Conservation (phyloP, 495 filamentous ascomycete genomes). For the Immersiella caudata region DNA sequence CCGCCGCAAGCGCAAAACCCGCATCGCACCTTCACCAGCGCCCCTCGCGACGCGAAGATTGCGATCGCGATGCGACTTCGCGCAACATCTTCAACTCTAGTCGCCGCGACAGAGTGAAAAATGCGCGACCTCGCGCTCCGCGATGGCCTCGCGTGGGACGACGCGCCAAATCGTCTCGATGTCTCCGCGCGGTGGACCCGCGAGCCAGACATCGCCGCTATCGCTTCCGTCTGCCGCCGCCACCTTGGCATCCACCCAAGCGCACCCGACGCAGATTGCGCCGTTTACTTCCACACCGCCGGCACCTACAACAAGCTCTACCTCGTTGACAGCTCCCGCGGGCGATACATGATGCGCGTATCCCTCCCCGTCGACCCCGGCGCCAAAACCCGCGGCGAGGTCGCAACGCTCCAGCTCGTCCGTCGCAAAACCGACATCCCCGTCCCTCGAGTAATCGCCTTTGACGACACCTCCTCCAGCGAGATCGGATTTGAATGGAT, state of each 20-base stretch:
- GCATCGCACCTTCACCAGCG: neutral
- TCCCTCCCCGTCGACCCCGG: conserved; percentile 57
- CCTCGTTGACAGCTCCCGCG: conserved; percentile 29
- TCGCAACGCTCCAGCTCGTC: conserved; percentile 56
- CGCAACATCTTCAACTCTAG: neutral
- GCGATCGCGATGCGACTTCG: neutral
- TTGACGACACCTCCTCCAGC: conserved; percentile 49
- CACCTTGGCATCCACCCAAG: conserved; percentile 26
- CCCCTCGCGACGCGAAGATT: neutral
- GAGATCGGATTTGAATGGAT: conserved; percentile 64
- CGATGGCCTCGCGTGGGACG: conserved; percentile 36
- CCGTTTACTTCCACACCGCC: conserved; percentile 30
- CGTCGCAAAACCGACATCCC: conserved; percentile 51
- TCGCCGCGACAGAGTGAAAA: neutral
- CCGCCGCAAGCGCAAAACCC: neutral
- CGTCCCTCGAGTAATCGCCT: conserved; percentile 53
- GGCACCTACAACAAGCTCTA: conserved; percentile 46
- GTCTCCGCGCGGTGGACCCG: conserved; percentile 36
- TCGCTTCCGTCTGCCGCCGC: conserved; percentile 32
- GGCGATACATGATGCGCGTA: conserved; percentile 52
- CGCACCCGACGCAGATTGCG: conserved; percentile 16
- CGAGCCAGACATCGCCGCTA: conserved; percentile 34
- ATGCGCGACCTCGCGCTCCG: conserved; percentile 30
- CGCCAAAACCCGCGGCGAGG: conserved; percentile 58
- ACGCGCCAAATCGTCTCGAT: conserved; percentile 24